phyloP scores from a whole-genome alignment of 2,329 filamentous ascomycete species.

The Aureobasidium subglaciale region DNA sequence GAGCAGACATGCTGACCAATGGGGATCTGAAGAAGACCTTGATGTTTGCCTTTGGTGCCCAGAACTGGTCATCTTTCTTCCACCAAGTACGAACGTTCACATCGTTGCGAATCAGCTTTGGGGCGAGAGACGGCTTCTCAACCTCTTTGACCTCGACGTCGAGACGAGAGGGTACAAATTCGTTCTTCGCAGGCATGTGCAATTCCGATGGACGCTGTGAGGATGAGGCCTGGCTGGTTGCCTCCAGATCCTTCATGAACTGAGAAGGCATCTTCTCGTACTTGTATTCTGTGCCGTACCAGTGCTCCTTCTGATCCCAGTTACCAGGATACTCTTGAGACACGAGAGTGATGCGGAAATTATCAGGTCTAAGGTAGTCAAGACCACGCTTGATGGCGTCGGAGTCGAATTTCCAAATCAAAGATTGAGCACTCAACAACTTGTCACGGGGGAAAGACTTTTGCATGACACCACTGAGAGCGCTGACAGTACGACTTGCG shows the following conservation, averaged over 20 bases:
- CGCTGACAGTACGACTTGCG: constrained; percentile 82
- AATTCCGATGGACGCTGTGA: constrained; percentile 60
- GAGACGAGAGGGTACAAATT: constrained; percentile 88
- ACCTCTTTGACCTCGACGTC: constrained; percentile 93
- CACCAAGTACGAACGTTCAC: constrained; percentile 78
- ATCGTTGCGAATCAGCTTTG: constrained; percentile 80
- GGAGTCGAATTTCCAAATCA: constrained; percentile 73
- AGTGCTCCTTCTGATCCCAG: constrained; percentile 86
- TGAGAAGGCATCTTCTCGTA: constrained; percentile 70
- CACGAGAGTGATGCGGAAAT: constrained; percentile 77
- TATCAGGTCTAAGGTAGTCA: constrained; percentile 71
- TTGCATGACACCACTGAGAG: constrained; percentile 82
- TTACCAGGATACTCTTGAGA: constrained; percentile 76
- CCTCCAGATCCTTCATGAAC: constrained; percentile 63
- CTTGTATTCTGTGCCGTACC: constrained; percentile 95
- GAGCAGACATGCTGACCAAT: constrained; percentile 69
- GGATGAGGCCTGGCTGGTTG: constrained; percentile 50
- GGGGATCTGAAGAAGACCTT: constrained; percentile 74
- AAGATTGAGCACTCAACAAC: constrained; percentile 72
- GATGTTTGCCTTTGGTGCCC: constrained; percentile 91
- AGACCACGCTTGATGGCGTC: constrained; percentile 68
- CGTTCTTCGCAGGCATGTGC: constrained; percentile 85
- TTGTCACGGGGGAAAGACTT: constrained; percentile 78
- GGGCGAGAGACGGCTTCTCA: constrained; percentile 63
- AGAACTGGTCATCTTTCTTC: constrained; percentile 98